Evolutionary conservation across 371 early-diverging fungal genomes (phyloP), one percentile per base, ranked within the genome.

Genomic region (Mortierella sp.): DNA sequence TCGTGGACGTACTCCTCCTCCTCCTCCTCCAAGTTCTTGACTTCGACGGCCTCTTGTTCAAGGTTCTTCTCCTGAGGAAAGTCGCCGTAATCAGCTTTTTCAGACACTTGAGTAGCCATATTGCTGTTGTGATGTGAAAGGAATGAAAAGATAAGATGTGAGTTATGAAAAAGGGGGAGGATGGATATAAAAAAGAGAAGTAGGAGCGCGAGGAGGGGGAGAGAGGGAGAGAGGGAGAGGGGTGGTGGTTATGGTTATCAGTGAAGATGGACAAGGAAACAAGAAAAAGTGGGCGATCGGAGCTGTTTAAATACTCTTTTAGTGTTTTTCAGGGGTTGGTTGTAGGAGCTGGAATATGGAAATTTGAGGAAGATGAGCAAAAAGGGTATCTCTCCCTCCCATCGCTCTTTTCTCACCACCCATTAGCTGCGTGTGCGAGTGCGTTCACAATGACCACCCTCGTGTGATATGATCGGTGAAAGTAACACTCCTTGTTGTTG

Each of bases 1-100:
- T 84, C 84, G 34, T 42, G 7, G 60, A 60, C 60, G 31, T 60
- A 60, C 16, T 60, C 60, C 60, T 60, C 60, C 31, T 60, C 60
- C 31, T 60, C 60, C 5, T 60, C 60, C 19, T 60, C 60, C 31
- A 60, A 31, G 60, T 19, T 60, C 60, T 60, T 31, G 60, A 60
- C 5, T 0, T 60, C 60, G 60, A 60, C 5, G 31, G 60, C 0
- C 60, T 60, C 60, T 31, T 60, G 60, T 16, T 31, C 16, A 19
- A 60, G 60, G 60, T 28, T 31, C 31, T 60, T 60, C 5, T 60
- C 60, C 60, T 60, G 65, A 63, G 80, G 78, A 70, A 80, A 84
- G 63, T 84, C 83, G 19, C 76, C 75, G 58, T 21, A 26, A 3
- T 45, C 16, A 0, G 63, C 0, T n/a, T 45, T 28, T 60, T 60